A percentile compares a stretch with the other conserved stretches of the same genome.
phyloP scores from a whole-genome alignment of 169 alveolate species.

The Cryptosporidium ryanae region DNA sequence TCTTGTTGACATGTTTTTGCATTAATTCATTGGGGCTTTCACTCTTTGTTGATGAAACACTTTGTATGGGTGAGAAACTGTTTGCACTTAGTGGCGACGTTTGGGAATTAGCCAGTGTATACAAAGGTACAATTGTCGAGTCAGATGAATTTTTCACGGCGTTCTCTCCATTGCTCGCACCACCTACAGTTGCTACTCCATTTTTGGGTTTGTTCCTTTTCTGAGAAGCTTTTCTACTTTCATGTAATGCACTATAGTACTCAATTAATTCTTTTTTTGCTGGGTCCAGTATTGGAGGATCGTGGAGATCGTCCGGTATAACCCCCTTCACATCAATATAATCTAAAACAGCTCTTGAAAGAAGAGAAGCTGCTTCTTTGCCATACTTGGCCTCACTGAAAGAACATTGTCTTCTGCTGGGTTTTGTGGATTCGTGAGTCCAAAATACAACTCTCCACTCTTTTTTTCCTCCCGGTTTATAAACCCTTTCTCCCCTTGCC shows the following conservation, averaged over 20 bases:
- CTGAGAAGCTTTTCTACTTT: slow-evolving; percentile 58
- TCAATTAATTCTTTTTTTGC: slow-evolving; percentile 68
- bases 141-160: neutral
- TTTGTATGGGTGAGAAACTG: slow-evolving; percentile 3
- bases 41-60: neutral
- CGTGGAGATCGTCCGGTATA: slow-evolving; percentile 71
- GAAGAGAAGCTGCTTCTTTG: slow-evolving; percentile 67
- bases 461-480: slow-evolving; percentile 71
- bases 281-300: slow-evolving; percentile 69
- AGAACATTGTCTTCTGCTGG: slow-evolving; percentile 74
- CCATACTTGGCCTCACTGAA: slow-evolving; percentile 74
- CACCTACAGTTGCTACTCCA: too few relatives aligned
- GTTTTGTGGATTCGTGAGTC: slow-evolving; percentile 71
- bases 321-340: slow-evolving; percentile 73
- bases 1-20: neutral
- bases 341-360: slow-evolving; percentile 66
- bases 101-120: slow-evolving; percentile 37
- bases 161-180: too few relatives aligned
- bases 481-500: slow-evolving; percentile 73
- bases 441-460: slow-evolving; percentile 74
- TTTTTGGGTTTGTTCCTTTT: slow-evolving; percentile 32
- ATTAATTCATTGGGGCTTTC: neutral
- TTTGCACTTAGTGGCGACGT: slow-evolving; percentile 1
- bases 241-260: slow-evolving; percentile 66
- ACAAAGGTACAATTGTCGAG: slow-evolving; percentile 55